Conservation (phyloP, 2,329 filamentous ascomycete genomes). For the Monilinia fructigena region DNA sequence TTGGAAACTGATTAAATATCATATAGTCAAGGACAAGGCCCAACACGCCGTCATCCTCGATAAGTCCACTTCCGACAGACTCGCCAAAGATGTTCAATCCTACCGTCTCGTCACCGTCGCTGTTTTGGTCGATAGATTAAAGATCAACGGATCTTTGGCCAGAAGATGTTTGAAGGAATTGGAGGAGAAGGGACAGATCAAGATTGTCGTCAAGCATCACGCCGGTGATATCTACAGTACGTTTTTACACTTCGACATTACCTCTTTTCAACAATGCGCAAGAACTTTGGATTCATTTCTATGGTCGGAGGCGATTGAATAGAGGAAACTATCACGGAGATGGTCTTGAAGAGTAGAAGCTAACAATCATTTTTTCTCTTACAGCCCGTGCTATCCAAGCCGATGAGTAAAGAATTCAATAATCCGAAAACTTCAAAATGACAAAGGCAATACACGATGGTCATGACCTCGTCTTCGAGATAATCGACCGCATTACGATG, state of each 20-base stretch:
- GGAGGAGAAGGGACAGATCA: conserved; percentile 98
- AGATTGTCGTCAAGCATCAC: conserved; percentile 94
- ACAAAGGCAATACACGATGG: conserved; percentile 17
- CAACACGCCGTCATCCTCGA: conserved; percentile 99
- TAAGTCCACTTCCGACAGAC: conserved; percentile 95
- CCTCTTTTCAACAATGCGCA: not conserved
- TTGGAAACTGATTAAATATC: conserved; percentile 15
- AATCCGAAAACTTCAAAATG: conserved; percentile 21
- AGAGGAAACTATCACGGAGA: not conserved
- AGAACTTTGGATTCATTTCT: not conserved
- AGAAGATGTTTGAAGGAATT: conserved; percentile 85
- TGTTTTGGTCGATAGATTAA: conserved; percentile 97
- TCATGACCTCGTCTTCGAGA: conserved; percentile 20
- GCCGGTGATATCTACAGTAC: conserved; percentile 98
- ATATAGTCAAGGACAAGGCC: conserved; percentile 99
- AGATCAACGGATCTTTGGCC: conserved; percentile 99
- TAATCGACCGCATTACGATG: conserved; percentile 19
- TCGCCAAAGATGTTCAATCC: conserved; percentile 99
- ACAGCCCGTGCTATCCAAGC: conserved; percentile 61
- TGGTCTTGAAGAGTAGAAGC: conserved; percentile 6
- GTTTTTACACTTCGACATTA: conserved; percentile 36
- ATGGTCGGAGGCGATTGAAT: too few relatives aligned
- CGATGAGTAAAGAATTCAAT: conserved; percentile 43
- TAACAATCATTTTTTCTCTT: conserved; percentile 12
- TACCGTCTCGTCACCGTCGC: conserved; percentile 99